A percentile compares a stretch with the other conserved stretches of the same genome.
Evolutionary conservation across 2,329 filamentous ascomycete species (phyloP).

Genomic region (Apiospora phragmitis): DNA sequence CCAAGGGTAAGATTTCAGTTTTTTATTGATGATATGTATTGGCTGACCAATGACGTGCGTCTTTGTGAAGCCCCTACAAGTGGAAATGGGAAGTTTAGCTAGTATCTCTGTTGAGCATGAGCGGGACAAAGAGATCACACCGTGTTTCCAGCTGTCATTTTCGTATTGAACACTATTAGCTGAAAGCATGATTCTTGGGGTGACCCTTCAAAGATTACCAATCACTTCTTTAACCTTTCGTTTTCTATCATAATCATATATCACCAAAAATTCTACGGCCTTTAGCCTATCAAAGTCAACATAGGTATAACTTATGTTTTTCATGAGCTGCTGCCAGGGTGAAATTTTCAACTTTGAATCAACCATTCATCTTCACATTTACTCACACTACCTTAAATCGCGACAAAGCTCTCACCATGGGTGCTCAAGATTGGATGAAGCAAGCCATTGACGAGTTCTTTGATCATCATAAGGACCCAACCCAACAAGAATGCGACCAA

Average conservation of each 20-base stretch:
- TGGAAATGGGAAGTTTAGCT: too few relatives aligned
- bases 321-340: background rate
- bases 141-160: too few relatives aligned
- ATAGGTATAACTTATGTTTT: accelerated
- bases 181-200: too few relatives aligned
- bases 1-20: too few relatives aligned
- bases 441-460: background rate
- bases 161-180: too few relatives aligned
- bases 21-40: too few relatives aligned
- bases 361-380: background rate
- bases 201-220: too few relatives aligned
- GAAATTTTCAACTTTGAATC: background rate
- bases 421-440: background rate
- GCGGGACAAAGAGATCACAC: too few relatives aligned
- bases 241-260: background rate
- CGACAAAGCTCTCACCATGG: background rate
- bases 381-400: background rate
- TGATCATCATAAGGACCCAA: background rate
- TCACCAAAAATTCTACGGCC: background rate
- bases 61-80: too few relatives aligned
- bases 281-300: background rate
- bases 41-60: too few relatives aligned
- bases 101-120: too few relatives aligned
- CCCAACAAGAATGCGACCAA: background rate
- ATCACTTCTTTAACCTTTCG: too few relatives aligned